These are phyloP conservation scores for Petasospora rhodanensis DNA, from an alignment of 1,139 yeast genomes.

Conservation along the genomic window DNA sequence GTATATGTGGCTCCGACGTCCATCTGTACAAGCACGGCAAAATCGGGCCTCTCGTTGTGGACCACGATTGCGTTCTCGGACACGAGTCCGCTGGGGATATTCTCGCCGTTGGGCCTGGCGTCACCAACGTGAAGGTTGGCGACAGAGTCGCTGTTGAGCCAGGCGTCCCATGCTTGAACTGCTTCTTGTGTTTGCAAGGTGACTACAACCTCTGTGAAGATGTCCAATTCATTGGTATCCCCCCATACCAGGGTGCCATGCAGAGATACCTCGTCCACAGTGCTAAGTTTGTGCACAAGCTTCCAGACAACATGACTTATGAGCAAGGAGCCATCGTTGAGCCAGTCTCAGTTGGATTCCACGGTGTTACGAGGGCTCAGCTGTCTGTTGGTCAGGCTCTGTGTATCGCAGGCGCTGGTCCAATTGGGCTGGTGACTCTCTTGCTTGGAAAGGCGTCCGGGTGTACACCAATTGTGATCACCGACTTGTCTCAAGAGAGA, in stretches of 20 bases:
- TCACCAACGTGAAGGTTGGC: constrained; percentile 57
- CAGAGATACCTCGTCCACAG: constrained; percentile 56
- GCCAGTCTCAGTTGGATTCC: constrained; percentile 83
- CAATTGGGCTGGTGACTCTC: constrained; percentile 79
- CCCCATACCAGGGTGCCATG: constrained; percentile 64
- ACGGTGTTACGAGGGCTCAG: constrained; percentile 65
- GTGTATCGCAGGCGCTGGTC: constrained; percentile 87
- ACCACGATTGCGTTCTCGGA: constrained; percentile 63
- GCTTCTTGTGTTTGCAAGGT: constrained; percentile 70
- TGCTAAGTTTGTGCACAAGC: constrained; percentile 75
- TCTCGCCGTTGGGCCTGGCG: constrained; percentile 58
- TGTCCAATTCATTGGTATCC: constrained; percentile 84
- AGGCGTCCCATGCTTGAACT: constrained; percentile 73
- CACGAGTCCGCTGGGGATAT: constrained; percentile 73
- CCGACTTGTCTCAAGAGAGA: constrained; percentile 26
- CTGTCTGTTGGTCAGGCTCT: constrained; percentile 67
- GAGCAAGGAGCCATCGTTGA: constrained; percentile 88
- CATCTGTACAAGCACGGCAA: constrained; percentile 76
- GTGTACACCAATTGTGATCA: constrained; percentile 47
- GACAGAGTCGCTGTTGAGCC: constrained; percentile 84
- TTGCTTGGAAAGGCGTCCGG: constrained; percentile 78
- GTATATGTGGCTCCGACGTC: constrained; percentile 83
- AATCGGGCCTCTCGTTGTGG: constrained; percentile 60
- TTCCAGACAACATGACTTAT: constrained; percentile 68
- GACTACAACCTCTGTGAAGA: constrained; percentile 74